phyloP scores from a whole-genome alignment of 2,329 filamentous ascomycete genomes.

The Akanthomyces dipterigenus region DNA sequence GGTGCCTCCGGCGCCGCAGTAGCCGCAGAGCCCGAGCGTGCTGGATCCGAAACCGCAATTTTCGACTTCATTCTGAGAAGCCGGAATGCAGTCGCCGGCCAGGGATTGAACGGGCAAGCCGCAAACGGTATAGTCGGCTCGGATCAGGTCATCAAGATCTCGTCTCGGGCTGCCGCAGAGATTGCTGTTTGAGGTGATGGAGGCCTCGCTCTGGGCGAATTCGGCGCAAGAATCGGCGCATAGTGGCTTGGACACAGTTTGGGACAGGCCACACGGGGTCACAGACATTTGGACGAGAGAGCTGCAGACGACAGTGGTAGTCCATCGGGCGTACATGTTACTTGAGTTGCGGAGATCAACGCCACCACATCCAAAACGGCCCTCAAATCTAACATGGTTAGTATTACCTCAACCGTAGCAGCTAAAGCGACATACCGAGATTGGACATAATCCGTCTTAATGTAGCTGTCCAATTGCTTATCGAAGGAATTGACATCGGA shows the following conservation, averaged over 20 bases:
- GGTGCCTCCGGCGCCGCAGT: slow-evolving; percentile 73
- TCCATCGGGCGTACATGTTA: slow-evolving; percentile 86
- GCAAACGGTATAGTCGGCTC: slow-evolving; percentile 89
- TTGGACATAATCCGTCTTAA: slow-evolving; percentile 67
- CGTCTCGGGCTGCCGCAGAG: slow-evolving; percentile 63
- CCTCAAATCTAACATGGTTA: slow-evolving; percentile 59
- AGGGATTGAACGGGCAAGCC: slow-evolving; percentile 75
- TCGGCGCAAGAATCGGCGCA: slow-evolving; percentile 87
- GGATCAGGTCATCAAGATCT: slow-evolving; percentile 68
- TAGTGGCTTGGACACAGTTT: slow-evolving; percentile 61
- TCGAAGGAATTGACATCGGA: slow-evolving; percentile 74
- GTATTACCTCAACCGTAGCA: not conserved
- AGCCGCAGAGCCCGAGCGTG: slow-evolving; percentile 73
- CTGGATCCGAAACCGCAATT: slow-evolving; percentile 80
- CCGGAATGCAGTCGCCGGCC: slow-evolving; percentile 67
- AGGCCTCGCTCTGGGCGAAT: slow-evolving; percentile 82
- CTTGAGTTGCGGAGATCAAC: slow-evolving; percentile 73
- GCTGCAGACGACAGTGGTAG: slow-evolving; percentile 88
- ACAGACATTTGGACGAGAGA: slow-evolving; percentile 87
- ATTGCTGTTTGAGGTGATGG: slow-evolving; percentile 65
- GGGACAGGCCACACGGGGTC: slow-evolving; percentile 57
- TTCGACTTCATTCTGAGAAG: slow-evolving; percentile 69
- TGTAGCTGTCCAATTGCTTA: slow-evolving; percentile 61
- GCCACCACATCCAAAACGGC: slow-evolving; percentile 70
- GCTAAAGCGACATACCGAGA: slow-evolving; percentile 55